These are phyloP conservation scores for Chiua virens DNA, from an alignment of 768 basidiomycete species.

Conservation along the genomic window DNA sequence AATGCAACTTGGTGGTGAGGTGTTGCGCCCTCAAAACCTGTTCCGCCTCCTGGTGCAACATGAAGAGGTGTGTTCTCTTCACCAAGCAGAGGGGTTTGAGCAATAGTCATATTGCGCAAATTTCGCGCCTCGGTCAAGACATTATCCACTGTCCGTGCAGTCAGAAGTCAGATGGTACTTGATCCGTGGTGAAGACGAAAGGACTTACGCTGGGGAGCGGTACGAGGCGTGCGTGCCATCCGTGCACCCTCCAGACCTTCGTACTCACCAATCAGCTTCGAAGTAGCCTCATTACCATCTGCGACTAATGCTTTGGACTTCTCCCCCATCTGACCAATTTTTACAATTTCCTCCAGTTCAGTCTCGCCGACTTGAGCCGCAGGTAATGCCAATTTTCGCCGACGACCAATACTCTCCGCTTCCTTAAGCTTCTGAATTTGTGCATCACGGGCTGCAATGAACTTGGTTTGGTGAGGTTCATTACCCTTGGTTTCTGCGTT, in stretches of 20 bases:
- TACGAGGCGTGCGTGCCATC: slow-evolving; percentile 93
- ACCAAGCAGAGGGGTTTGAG: slow-evolving; percentile 92
- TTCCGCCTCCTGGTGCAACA: slow-evolving; percentile 66
- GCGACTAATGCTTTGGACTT: slow-evolving; percentile 82
- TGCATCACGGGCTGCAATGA: slow-evolving; percentile 94
- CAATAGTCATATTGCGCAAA: slow-evolving; percentile 87
- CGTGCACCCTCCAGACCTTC: slow-evolving; percentile 83
- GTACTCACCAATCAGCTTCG: slow-evolving; percentile 88
- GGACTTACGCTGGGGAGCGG: slow-evolving; percentile 86
- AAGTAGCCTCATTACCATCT: slow-evolving; percentile 81
- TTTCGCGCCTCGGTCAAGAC: slow-evolving; percentile 95
- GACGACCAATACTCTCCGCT: slow-evolving; percentile 89
- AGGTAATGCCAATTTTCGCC: slow-evolving; percentile 83
- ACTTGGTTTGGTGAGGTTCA: slow-evolving; percentile 82
- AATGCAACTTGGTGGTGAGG: slow-evolving; percentile 89
- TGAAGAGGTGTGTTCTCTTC: slow-evolving; percentile 98
- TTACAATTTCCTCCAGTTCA: slow-evolving; percentile 97
- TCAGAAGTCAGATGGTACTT: slow-evolving; percentile 10
- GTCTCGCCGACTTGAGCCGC: slow-evolving; percentile 90
- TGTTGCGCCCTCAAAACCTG: slow-evolving; percentile 93
- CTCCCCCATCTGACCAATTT: slow-evolving; percentile 93
- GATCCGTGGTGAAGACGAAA: background rate
- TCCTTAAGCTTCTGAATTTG: slow-evolving; percentile 98
- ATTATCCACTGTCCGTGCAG: slow-evolving; percentile 72
- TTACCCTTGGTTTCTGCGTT: slow-evolving; percentile 62